These are phyloP conservation scores for Gynochthodes officinalis DNA, from an alignment of 257 asterid species.

Conservation along the genomic window DNA sequence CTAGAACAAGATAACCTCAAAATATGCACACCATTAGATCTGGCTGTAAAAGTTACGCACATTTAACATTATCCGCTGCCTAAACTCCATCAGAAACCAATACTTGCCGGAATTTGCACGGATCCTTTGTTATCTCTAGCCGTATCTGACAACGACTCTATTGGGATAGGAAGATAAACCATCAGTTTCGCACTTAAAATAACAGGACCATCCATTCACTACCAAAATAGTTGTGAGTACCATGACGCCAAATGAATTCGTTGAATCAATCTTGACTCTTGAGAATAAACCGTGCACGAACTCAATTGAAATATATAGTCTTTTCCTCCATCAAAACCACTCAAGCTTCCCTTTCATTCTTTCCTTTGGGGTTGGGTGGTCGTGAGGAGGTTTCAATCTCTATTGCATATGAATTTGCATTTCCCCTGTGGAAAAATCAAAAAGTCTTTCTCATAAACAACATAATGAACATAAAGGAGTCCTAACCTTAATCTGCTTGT, in stretches of 20 bases:
- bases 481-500: background rate
- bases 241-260: background rate
- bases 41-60: too few relatives aligned
- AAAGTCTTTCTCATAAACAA: too few relatives aligned
- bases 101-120: too few relatives aligned
- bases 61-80: too few relatives aligned
- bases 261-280: background rate
- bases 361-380: too few relatives aligned
- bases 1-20: slow-evolving; percentile 20
- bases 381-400: background rate
- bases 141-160: too few relatives aligned
- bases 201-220: background rate
- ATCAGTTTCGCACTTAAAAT: background rate
- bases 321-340: slow-evolving; percentile 2
- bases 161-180: too few relatives aligned
- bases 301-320: background rate
- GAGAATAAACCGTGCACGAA: background rate
- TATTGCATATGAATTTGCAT: background rate
- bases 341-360: background rate
- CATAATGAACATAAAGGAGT: background rate
- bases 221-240: background rate
- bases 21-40: background rate
- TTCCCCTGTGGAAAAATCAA: background rate
- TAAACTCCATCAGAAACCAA: background rate
- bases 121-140: too few relatives aligned